Base-by-base conservation (phyloP, 768 basidiomycete genomes). In the Rhodotorula sphaerocarpa region DNA sequence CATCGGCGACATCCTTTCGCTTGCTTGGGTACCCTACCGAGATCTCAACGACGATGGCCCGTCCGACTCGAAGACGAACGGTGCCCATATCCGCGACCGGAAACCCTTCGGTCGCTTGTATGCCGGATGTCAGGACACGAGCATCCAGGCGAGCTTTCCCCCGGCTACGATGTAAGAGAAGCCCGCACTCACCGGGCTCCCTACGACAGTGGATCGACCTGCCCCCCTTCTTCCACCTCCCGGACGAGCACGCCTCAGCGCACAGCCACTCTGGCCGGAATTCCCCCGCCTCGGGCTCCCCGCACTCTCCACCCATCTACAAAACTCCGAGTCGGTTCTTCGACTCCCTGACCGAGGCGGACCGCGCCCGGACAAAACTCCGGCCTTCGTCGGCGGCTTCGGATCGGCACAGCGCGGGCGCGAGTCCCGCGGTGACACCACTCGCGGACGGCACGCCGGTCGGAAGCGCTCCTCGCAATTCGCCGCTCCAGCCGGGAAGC, bases 1-100 rank as follows among this genome's bases (percentile, higher is more conserved):
- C 31, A 70, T 75, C 25, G 77, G 77, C 53, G 77, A 77, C 59
- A 74, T 77, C 59, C 75, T 77, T 61, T 75, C 73, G 20, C 72
- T 78, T 11, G 76, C 76, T 0, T 77, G 75, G 75, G 28, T 65
- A 2, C 53, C 59, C 3, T 50, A 31, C 42, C n/a, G n/a, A n/a
- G 57, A 55, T 2, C 23, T 50, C 21, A 31, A 59, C 20, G 52
- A 55, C 4, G 48, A 55, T 0, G 57, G 46, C 41, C 41, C 16
- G 2, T 31, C 33, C 14, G 36, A 39, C 36, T 16, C 10, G 36
- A 39, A 16, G 36, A 9, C 18, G 18, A 34, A 28, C 14, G 27
- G 34, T 21, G 16, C 7, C 23, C 16, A 21, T 5, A 16, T 18
- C 18, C 3, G 15, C 0, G 30, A 18, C 10, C 15, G 43, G 39